These are phyloP conservation scores for Coemansia sp. DNA, from an alignment of 192 early-diverging fungal species.

Conservation along the genomic window DNA sequence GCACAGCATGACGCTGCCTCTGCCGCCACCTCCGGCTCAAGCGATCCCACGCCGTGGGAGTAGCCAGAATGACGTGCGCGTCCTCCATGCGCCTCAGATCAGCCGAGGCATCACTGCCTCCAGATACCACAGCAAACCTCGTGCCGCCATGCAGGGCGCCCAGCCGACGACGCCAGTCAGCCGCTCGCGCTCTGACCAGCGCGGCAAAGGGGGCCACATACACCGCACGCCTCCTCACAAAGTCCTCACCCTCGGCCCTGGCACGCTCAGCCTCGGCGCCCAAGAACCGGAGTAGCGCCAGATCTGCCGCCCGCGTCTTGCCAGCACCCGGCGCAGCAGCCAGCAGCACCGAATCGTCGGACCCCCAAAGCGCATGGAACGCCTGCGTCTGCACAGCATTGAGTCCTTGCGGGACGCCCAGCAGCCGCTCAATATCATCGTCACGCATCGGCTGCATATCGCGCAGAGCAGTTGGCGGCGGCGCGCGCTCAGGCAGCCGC, in stretches of 20 bases:
- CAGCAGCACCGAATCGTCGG: constrained; percentile 90
- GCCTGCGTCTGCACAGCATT: constrained; percentile 97
- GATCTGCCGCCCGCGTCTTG: constrained; percentile 94
- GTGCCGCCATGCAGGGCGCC: constrained; percentile 84
- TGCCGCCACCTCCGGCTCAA: constrained; percentile 95
- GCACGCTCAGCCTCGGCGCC: constrained; percentile 37
- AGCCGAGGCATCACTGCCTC: constrained; percentile 82
- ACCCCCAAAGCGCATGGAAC: constrained; percentile 87
- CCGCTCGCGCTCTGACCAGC: constrained; percentile 74
- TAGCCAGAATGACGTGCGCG: constrained; percentile 91
- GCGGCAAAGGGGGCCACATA: constrained; percentile 93
- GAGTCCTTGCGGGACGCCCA: constrained; percentile 52
- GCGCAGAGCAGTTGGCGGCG: constrained; percentile 92
- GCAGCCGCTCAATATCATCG: constrained; percentile 66
- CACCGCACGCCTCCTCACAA: constrained; percentile 68
- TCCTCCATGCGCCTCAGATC: constrained; percentile 89
- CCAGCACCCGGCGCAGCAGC: constrained; percentile 94
- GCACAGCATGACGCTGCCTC: constrained; percentile 91
- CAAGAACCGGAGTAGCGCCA: constrained; percentile 93
- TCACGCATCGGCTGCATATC: constrained; percentile 90
- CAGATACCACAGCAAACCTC: constrained; percentile 77
- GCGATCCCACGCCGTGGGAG: constrained; percentile 93
- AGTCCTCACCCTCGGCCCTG: constrained; percentile 30
- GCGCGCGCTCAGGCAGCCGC: constrained; percentile 89
- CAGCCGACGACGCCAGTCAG: constrained; percentile 86